phyloP scores from a whole-genome alignment of 345 rosid genomes.

The Eucalyptus leucophloia region DNA sequence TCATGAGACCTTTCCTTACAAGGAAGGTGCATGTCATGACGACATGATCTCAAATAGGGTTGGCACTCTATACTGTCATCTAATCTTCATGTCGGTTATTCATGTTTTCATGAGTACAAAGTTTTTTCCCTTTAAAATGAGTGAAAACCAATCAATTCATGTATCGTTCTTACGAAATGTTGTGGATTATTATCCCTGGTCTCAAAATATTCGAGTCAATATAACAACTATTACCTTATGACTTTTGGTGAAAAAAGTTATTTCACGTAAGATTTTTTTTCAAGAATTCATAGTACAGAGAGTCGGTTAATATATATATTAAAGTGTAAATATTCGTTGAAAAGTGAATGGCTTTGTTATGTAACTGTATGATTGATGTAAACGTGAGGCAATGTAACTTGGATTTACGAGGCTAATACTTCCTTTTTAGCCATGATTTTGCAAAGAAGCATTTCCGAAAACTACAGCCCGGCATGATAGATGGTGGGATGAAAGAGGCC shows the following conservation, averaged over 20 bases:
- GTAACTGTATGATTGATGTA: not conserved
- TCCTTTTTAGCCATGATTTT: not conserved
- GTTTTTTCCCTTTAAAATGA: not conserved
- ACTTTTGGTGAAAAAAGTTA: not conserved
- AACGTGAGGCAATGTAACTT: not conserved
- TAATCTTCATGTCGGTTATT: not conserved
- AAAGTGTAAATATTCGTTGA: not conserved
- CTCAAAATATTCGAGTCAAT: not conserved
- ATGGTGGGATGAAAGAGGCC: not conserved
- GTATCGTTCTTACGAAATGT: not conserved
- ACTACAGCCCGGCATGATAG: not conserved
- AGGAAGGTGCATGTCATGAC: not conserved
- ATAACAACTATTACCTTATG: not conserved
- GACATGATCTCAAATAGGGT: not conserved
- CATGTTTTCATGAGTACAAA: not conserved
- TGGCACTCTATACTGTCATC: fast-evolving
- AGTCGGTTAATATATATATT: not conserved
- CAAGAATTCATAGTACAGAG: fast-evolving
- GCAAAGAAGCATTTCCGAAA: not conserved
- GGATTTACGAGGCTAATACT: not conserved
- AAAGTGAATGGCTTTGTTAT: not conserved
- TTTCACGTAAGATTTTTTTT: not conserved
- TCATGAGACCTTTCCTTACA: not conserved
- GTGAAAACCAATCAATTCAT: not conserved
- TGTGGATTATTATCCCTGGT: not conserved